Evolutionary conservation across 768 basidiomycete species (phyloP).

Genomic region (Boletus coccyginus): DNA sequence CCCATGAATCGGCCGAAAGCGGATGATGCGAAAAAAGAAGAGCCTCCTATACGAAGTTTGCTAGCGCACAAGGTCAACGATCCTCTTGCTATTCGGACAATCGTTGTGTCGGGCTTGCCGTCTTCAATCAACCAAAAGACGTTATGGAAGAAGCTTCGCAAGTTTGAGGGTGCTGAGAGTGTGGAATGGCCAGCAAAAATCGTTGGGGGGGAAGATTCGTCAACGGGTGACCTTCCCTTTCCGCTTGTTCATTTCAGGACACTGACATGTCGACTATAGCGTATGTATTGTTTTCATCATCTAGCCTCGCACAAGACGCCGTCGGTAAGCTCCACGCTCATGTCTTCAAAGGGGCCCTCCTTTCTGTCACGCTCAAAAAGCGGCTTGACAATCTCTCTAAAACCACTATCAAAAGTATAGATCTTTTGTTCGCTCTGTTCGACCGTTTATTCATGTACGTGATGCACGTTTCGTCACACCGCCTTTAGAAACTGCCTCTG

Average conservation of each 20-base stretch:
- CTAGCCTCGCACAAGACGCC: conserved; percentile 65
- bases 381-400: conserved; percentile 68
- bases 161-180: conserved; percentile 72
- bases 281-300: conserved; percentile 68
- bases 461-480: not conserved
- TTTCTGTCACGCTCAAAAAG: conserved; percentile 89
- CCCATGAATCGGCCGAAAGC: conserved; percentile 31
- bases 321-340: conserved; percentile 85
- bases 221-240: conserved; percentile 40
- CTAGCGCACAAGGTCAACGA: conserved; percentile 48
- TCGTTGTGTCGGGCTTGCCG: conserved; percentile 75
- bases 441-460: not conserved
- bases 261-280: conserved; percentile 40
- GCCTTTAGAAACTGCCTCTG: conserved; percentile 29
- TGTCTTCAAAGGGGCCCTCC: conserved; percentile 83
- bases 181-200: conserved; percentile 64
- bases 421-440: not conserved
- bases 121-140: conserved; percentile 55
- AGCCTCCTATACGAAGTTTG: conserved; percentile 34
- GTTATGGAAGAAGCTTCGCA: conserved; percentile 86
- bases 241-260: not conserved
- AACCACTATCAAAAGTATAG: conserved; percentile 31
- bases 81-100: conserved; percentile 80
- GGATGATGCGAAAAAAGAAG: conserved; percentile 36
- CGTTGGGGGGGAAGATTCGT: conserved; percentile 45